Base-by-base conservation (phyloP, 108 stramenopile genomes). In the Epipyxis sp. region DNA sequence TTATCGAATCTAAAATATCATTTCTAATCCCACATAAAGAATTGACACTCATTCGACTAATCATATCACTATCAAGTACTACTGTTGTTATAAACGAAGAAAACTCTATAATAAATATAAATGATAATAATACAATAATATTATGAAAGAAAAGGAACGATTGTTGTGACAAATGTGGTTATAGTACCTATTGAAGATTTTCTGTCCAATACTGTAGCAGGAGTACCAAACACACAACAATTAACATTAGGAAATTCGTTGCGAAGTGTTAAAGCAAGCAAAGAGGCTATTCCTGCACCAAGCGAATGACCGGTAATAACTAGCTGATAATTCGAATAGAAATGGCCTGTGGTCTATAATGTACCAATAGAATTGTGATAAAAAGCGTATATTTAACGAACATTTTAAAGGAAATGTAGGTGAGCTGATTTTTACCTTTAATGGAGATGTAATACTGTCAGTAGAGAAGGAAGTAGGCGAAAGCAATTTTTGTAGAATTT, bases 301-400 rank as follows among this genome's bases (percentile, higher is more conserved):
- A 98, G 83, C 42, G 85, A 87, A 76, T 98, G 97, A 30, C 97
- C 97, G 0, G 92, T 92, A 16, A 97, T 80, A 44, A 92, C 90
- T 25, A 98, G 78, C 34, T 85, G 69, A 61, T 93, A 94, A 34
- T 50, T n/a, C n/a, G n/a, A n/a, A n/a, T n/a, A n/a, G n/a, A n/a
- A n/a, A n/a, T n/a, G n/a, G n/a, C n/a, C n/a, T n/a, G n/a, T n/a
- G n/a, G n/a, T n/a, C n/a, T n/a, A n/a, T n/a, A n/a, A n/a, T n/a
- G n/a, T n/a, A n/a, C n/a, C n/a, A n/a, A n/a, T n/a, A n/a, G n/a
- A n/a, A n/a, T n/a, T n/a, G n/a, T n/a, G n/a, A n/a, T n/a, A n/a
- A n/a, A n/a, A n/a, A n/a, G n/a, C n/a, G n/a, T n/a, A n/a, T n/a
- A n/a, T n/a, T n/a, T n/a, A n/a, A n/a, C n/a, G n/a, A n/a, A n/a